Base-by-base conservation (phyloP, 2,329 filamentous ascomycete species). In the Lachnellula cervina region DNA sequence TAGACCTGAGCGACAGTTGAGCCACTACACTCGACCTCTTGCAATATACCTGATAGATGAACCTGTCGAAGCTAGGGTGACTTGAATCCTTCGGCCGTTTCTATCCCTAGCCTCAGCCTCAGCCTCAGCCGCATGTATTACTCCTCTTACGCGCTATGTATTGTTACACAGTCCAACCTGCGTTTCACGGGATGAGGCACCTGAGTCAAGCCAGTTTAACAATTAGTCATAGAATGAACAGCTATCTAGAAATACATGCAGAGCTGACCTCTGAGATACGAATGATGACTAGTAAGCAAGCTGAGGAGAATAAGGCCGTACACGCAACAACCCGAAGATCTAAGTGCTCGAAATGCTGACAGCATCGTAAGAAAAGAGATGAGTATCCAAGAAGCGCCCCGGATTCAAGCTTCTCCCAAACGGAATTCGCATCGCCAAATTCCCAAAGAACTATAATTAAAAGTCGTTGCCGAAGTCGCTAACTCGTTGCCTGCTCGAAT, bases 191-290 rank as follows among this genome's bases (percentile, higher is more conserved):
- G 7, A 28, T 28, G 9, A 28, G 28, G 7, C 28, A 28, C 28
- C 28, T 28, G 28, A 2, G 28, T 28, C 28, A 28, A 28, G 28
- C 28, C 28, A 9, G 8, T 28, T 28, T 28, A 9, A 32, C 11
- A 11, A 11, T 32, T 32, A 32, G 9, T 11, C 28, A 32, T 32
- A 32, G 8, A 32, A 32, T 11, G 28, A 32, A 32, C 9, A 13
- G 28, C 8, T 32, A 11, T 32, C 38, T 47, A 54, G 37, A 48
- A 54, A 32, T 58, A 58, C 55, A 58, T 37, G 17, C 34, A 42
- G 50, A 48, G 40, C 43, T 49, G 42, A 54, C 40, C 50, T 43
- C 43, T 51, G 43, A 48, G 34, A 17, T 14, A 46, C 23, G 38
- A 47, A 46, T 7, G 46, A 51, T 32, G 28, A 32, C 28, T 35